phyloP scores from a whole-genome alignment of 371 early-diverging fungal species.

The Mortierella sp. region DNA sequence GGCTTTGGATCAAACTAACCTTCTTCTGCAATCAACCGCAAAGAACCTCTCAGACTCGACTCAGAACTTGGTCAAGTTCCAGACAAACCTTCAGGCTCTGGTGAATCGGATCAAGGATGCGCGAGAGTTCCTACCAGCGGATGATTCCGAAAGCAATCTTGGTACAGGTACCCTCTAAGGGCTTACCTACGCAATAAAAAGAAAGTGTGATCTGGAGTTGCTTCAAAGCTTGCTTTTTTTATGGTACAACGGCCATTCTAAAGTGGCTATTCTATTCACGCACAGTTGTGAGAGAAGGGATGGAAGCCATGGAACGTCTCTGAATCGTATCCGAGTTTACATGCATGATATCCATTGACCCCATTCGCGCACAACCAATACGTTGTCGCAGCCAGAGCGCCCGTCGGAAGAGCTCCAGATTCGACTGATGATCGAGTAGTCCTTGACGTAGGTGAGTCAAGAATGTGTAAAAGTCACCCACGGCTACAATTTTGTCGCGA shows the following conservation, averaged over 20 bases:
- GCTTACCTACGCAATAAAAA: no score
- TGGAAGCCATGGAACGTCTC: no score
- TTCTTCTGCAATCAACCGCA: conserved; percentile 21
- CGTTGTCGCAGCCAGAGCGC: conserved; percentile 26
- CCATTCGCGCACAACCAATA: conserved; percentile 45
- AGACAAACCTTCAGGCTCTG: conserved; percentile 16
- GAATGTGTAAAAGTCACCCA: conserved; percentile 93
- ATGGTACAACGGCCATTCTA: no score
- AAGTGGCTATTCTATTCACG: not conserved
- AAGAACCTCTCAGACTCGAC: conserved; percentile 19
- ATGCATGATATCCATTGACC: conserved; percentile 31
- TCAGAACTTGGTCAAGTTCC: conserved; percentile 16
- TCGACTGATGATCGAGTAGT: conserved; percentile 74
- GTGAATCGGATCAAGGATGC: conserved; percentile 22
- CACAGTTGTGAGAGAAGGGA: no score
- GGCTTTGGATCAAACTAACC: conserved; percentile 23
- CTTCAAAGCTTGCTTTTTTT: no score
- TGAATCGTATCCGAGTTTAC: not conserved
- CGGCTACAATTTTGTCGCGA: conserved; percentile 89
- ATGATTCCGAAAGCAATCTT: not conserved
- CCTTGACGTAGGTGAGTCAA: conserved; percentile 90
- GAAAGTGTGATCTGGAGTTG: no score
- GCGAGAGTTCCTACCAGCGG: conserved; percentile 27
- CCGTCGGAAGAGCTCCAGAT: conserved; percentile 73
- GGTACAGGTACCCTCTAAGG: no score